phyloP scores from a whole-genome alignment of 441 rosid species.

The Populus hybrid region DNA sequence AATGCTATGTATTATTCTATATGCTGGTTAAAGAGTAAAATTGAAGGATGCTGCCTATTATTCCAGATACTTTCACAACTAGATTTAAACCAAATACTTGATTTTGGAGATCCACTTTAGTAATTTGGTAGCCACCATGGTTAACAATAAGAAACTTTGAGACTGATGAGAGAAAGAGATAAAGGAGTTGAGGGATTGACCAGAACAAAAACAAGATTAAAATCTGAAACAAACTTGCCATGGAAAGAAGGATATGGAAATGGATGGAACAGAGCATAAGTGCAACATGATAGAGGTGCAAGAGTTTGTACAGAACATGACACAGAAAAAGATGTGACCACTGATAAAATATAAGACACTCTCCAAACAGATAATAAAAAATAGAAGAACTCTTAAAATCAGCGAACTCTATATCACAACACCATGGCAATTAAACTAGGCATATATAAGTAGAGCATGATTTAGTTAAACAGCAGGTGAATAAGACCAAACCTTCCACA shows the following conservation, averaged over 20 bases:
- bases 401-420: background rate
- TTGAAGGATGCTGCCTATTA: background rate
- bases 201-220: background rate
- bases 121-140: background rate
- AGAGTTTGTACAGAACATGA: background rate
- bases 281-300: background rate
- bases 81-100: background rate
- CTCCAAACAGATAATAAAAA: background rate
- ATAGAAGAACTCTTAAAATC: background rate
- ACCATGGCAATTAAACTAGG: background rate
- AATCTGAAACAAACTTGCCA: background rate
- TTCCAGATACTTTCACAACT: background rate
- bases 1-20: background rate
- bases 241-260: background rate
- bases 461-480: background rate
- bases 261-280: background rate
- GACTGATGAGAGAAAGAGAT: background rate
- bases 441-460: background rate
- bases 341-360: background rate
- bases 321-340: background rate
- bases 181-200: too few species aligned
- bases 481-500: slow-evolving; percentile 63
- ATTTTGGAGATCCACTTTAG: background rate
- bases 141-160: background rate
- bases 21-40: background rate